Conservation (phyloP, 441 rosid genomes). For the Eugenia klotzschiana region DNA sequence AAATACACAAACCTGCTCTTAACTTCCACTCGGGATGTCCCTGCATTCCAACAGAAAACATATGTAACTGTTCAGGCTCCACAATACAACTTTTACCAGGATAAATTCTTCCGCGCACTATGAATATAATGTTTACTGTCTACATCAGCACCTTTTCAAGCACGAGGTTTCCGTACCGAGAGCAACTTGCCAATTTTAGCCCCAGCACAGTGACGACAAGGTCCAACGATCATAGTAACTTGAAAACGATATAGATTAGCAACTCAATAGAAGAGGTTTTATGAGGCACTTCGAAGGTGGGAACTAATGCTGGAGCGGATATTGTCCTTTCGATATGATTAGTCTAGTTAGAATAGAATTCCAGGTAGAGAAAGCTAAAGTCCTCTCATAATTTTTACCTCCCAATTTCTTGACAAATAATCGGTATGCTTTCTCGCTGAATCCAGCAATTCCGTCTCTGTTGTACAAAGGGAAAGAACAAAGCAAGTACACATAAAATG, state of each 20-base stretch:
- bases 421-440: constrained; percentile 89
- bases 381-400: too few relatives aligned
- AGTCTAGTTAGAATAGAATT: not conserved
- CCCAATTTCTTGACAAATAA: not conserved
- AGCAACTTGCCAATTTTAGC: not conserved
- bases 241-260: not conserved
- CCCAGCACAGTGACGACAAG: not conserved
- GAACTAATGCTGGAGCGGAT: not conserved
- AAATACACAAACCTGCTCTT: too few relatives aligned
- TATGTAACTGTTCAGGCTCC: not conserved
- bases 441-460: constrained; percentile 90
- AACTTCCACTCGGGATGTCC: constrained; percentile 79
- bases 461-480: not conserved
- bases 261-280: not conserved
- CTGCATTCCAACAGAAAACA: constrained; percentile 14
- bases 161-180: not conserved
- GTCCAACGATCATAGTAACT: not conserved
- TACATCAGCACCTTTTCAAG: not conserved
- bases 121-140: not conserved
- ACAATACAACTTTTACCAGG: not conserved
- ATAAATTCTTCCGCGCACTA: not conserved
- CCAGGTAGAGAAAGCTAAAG: not conserved
- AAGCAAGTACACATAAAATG: too few relatives aligned
- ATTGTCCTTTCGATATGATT: not conserved
- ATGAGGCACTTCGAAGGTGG: not conserved